These are phyloP conservation scores for Malus orientalis DNA, from an alignment of 306 rosid species.

Conservation along the genomic window DNA sequence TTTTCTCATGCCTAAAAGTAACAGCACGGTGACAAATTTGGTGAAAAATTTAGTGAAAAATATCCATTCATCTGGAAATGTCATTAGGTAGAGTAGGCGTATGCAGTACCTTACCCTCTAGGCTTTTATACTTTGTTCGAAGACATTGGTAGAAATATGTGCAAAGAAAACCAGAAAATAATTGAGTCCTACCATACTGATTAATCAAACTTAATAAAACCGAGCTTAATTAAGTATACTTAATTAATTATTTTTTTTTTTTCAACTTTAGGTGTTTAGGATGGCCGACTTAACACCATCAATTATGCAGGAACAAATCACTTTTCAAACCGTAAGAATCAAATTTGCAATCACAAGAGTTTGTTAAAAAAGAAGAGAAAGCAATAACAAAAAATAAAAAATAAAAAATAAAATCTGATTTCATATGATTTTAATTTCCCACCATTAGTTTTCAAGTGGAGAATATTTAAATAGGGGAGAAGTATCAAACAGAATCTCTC, in stretches of 20 bases:
- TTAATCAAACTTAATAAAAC: no score
- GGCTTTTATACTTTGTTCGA: no score
- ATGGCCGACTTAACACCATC: no score
- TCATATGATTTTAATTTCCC: neutral
- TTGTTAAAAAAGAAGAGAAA: neutral
- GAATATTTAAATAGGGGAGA: neutral
- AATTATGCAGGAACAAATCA: no score
- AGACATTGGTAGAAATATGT: no score
- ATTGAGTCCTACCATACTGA: no score
- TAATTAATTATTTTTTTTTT: no score
- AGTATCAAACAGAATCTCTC: slow-evolving; percentile 6
- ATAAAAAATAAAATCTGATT: neutral
- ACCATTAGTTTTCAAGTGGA: neutral
- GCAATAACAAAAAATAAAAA: neutral
- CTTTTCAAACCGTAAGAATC: no score
- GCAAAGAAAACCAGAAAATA: no score
- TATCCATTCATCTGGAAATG: neutral
- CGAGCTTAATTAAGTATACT: no score
- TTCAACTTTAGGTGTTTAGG: no score
- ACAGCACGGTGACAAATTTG: neutral
- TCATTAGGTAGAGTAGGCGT: neutral
- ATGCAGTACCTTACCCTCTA: neutral
- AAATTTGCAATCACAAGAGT: no score
- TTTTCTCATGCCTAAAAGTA: neutral
- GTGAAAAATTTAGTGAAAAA: neutral